Conservation (phyloP, 441 rosid species). For the Gossypium laxum region DNA sequence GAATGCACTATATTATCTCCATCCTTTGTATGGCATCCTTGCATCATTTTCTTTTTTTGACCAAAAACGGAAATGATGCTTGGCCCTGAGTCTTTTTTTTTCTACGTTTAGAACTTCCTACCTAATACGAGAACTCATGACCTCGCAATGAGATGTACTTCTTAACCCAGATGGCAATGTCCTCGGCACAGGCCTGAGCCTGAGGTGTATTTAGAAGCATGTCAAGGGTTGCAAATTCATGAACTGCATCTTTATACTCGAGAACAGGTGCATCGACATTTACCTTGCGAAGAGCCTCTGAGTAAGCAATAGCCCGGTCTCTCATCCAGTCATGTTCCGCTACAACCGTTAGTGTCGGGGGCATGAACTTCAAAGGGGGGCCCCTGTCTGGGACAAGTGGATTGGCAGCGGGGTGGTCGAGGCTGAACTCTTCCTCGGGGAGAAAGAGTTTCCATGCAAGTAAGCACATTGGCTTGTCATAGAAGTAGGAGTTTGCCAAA, state of each 20-base stretch:
- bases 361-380: conserved; percentile 74
- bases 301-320: conserved; percentile 84
- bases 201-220: conserved; percentile 74
- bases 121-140: conserved; percentile 73
- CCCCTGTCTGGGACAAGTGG: conserved; percentile 65
- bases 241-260: conserved; percentile 88
- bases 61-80: no score
- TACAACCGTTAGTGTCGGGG: conserved; percentile 79
- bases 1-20: conserved; percentile 15
- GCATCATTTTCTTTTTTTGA: not conserved
- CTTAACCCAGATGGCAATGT: conserved; percentile 84
- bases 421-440: conserved; percentile 63
- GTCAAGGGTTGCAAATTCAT: conserved; percentile 85
- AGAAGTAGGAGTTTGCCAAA: conserved; percentile 80
- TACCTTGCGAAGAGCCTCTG: conserved; percentile 74
- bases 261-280: conserved; percentile 79
- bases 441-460: conserved; percentile 89
- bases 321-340: conserved; percentile 97
- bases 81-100: not conserved
- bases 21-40: not conserved
- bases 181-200: conserved; percentile 86
- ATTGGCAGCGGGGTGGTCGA: conserved; percentile 77
- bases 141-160: conserved; percentile 73
- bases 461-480: conserved; percentile 60
- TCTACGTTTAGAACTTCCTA: not conserved